Evolutionary conservation across 345 rosid species (phyloP).

Genomic region (Anacardium occidentale): DNA sequence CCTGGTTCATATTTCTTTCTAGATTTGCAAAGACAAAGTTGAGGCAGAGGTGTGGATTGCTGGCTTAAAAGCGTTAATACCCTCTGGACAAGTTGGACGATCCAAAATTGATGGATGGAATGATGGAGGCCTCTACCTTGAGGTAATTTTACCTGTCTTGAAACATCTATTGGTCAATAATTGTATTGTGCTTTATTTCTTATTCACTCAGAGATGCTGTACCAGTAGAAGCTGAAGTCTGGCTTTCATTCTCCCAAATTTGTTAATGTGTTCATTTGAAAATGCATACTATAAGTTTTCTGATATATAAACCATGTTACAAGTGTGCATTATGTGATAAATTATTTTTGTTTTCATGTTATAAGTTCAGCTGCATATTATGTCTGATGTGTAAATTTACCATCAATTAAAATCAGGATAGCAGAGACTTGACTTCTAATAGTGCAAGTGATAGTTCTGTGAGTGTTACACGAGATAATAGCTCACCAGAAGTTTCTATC

Average conservation of each 20-base stretch:
- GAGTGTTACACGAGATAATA: conserved; percentile 60
- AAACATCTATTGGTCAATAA: neutral
- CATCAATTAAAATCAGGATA: conserved; percentile 58
- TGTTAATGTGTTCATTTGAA: neutral
- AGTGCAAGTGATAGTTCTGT: conserved; percentile 86
- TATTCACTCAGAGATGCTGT: neutral
- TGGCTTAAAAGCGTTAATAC: conserved; percentile 67
- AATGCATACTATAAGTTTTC: no score
- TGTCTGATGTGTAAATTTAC: conserved; percentile 15
- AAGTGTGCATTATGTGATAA: neutral
- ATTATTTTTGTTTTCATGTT: conserved; percentile 13
- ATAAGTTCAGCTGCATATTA: neutral
- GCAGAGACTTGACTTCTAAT: conserved; percentile 76
- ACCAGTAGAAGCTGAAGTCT: neutral
- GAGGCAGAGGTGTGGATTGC: conserved; percentile 96
- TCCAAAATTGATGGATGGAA: conserved; percentile 94
- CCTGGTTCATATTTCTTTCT: conserved; percentile 24
- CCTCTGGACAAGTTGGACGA: conserved; percentile 82
- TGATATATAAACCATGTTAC: neutral
- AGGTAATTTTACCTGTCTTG: conserved; percentile 47
- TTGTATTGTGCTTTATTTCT: neutral
- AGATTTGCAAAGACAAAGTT: conserved; percentile 95
- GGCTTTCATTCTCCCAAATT: neutral
- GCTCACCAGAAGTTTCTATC: conserved; percentile 61
- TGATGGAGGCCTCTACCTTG: conserved; percentile 79